Evolutionary conservation across 2,329 filamentous ascomycete genomes (phyloP), one percentile per base, ranked within the genome.

Genomic region (Talaromyces sp.): DNA sequence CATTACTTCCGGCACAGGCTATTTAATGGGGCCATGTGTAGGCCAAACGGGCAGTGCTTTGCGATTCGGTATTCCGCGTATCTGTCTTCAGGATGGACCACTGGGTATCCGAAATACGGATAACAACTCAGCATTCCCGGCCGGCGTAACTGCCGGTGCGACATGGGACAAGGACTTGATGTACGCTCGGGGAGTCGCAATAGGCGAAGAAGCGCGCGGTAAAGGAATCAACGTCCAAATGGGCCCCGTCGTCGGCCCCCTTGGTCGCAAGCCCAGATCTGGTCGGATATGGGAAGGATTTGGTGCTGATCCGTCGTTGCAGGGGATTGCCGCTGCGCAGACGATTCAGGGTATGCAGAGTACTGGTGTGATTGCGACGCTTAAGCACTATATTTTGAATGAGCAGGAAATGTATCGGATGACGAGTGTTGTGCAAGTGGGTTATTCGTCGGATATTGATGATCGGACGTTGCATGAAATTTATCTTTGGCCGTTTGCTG

Each of bases 201-300:
- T 93, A 5, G 90, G 90, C 25, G 80, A 88, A 69, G 91, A 93
- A 73, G 89, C 89, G 63, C 85, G 88, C 19, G 89, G 88, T 1
- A 93, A 93, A 73, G 91, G 91, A 1, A 83, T 88, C 47, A 88
- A 92, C 72, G 82, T 92, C 63, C 88, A 86, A 70, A 82, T 93
- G 7, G 90, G 90, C 0, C 91, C 91, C 0, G 82, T 84, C 0
- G 89, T 92, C 40, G 91, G 90, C 0, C 86, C 91, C 1, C 73
- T 93, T 1, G 91, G 91, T 1, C 83, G 90, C 10, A 91, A 91
- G 70, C 89, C 90, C 0, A 83, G 86, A 58, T 90, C 89, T 15
- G 91, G 91, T 17, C 85, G 91, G 45, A 91, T 87, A 70, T 93
- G 90, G 90, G 91, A 93, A 73, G 86, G 86, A 0, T 92, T 92